Evolutionary conservation across 23 red algal genomes (phyloP).

Genomic region (Gracilaria domingensis): DNA sequence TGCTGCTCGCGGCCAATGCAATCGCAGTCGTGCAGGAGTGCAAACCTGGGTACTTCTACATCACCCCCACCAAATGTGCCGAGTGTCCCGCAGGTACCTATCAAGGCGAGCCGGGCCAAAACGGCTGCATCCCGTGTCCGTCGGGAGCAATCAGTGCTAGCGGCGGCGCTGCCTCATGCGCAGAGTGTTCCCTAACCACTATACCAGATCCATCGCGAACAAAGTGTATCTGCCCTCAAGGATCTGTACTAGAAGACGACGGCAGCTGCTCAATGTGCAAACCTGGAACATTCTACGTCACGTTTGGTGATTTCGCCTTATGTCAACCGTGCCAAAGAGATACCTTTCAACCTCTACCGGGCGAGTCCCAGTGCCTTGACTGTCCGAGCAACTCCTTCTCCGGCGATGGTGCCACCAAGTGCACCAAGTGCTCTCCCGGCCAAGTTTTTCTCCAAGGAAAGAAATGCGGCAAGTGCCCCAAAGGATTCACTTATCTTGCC

Average conservation of each 20-base stretch:
- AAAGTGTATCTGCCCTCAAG: slow-evolving; percentile 18
- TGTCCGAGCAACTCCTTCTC: background rate
- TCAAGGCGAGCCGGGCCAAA: background rate
- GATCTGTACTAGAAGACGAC: background rate
- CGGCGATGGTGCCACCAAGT: slow-evolving; percentile 6
- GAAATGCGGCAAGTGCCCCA: slow-evolving; percentile 28
- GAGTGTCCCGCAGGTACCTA: slow-evolving; percentile 22
- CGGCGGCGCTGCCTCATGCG: background rate
- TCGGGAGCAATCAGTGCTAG: background rate
- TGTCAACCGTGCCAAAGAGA: slow-evolving; percentile 11
- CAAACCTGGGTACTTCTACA: slow-evolving; percentile 1
- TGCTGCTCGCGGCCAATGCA: background rate
- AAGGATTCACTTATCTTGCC: background rate
- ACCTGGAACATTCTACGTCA: slow-evolving; percentile 13
- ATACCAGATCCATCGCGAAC: slow-evolving; percentile 6
- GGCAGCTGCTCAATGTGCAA: slow-evolving; percentile 14
- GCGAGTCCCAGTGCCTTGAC: slow-evolving; percentile 6
- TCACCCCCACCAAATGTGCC: background rate
- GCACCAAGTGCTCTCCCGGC: slow-evolving; percentile 1
- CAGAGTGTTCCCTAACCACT: background rate
- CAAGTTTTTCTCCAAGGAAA: slow-evolving; percentile 2
- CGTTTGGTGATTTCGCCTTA: background rate
- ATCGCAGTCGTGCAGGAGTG: slow-evolving; percentile 1
- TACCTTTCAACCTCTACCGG: slow-evolving; percentile 16
- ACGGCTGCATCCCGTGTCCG: slow-evolving; percentile 35